These are phyloP conservation scores for Tanozyma kutaoensis DNA, from an alignment of 805 yeast species.

Conservation along the genomic window DNA sequence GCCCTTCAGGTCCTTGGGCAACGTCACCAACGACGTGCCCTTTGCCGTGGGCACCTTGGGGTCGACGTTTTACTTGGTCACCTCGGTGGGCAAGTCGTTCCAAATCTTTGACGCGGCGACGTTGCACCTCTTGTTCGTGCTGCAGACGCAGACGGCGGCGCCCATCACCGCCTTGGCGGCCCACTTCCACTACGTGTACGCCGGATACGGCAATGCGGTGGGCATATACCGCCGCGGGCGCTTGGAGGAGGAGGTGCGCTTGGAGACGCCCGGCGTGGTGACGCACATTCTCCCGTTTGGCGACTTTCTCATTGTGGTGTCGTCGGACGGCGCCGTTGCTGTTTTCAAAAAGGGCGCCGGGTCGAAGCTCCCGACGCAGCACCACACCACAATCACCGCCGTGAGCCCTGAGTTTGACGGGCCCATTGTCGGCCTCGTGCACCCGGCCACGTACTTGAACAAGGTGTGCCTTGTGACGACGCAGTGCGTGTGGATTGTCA, in stretches of 20 bases:
- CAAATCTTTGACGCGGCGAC: conserved; percentile 90
- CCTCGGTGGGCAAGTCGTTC: conserved; percentile 80
- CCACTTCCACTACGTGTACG: conserved; percentile 75
- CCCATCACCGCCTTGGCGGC: conserved; percentile 63
- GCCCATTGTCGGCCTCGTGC: conserved; percentile 52
- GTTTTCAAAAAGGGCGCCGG: conserved; percentile 39
- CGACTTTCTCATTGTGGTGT: conserved; percentile 51
- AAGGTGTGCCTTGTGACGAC: conserved; percentile 78
- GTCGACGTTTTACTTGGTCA: conserved; percentile 72
- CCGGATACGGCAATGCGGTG: conserved; percentile 55
- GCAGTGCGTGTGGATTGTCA: conserved; percentile 45
- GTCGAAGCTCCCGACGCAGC: conserved; percentile 41
- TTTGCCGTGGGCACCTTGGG: conserved; percentile 86
- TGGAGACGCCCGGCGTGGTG: conserved; percentile 19
- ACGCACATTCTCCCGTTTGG: conserved; percentile 57
- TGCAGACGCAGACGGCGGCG: conserved; percentile 60
- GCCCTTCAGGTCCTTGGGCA: conserved; percentile 78
- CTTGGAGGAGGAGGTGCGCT: conserved; percentile 23
- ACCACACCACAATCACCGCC: conserved; percentile 49
- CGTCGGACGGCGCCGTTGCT: conserved; percentile 26
- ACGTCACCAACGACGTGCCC: conserved; percentile 78
- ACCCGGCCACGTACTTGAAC: conserved; percentile 86
- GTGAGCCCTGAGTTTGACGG: conserved; percentile 51
- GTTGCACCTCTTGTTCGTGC: conserved; percentile 73
- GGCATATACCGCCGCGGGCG: conserved; percentile 79